Percentiles rank a stretch among this genome's conserved stretches.
Conservation (phyloP, 2,329 filamentous ascomycete genomes). For the Kalmusia sp. region DNA sequence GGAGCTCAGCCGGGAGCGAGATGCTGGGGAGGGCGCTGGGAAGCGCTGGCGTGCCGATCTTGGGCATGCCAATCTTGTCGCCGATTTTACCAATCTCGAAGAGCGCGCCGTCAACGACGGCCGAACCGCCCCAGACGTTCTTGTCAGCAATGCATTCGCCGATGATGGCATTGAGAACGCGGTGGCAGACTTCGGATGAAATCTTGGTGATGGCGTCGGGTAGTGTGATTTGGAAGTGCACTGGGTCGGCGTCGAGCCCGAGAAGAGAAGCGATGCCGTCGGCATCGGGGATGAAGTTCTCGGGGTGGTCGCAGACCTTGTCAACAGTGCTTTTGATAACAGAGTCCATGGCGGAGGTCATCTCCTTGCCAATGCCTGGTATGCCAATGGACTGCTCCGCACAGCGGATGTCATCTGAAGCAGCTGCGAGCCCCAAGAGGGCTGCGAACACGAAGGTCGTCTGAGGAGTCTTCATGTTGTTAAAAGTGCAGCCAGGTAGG, state of each 20-base stretch:
- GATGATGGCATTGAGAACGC: slow-evolving; percentile 7
- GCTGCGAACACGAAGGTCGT: slow-evolving; percentile 8
- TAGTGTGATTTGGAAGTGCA: slow-evolving; percentile 4
- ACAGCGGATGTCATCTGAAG: slow-evolving; percentile 8
- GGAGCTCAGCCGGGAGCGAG: not conserved
- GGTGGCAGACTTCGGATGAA: slow-evolving; percentile 4
- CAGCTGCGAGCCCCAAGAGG: slow-evolving; percentile 6
- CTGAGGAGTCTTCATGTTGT: slow-evolving; percentile 2
- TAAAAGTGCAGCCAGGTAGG: no score
- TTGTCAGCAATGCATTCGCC: slow-evolving; percentile 1
- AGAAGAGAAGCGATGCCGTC: slow-evolving; percentile 2
- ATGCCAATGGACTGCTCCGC: not conserved
- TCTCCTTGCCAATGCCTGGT: slow-evolving; percentile 1
- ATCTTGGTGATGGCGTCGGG: slow-evolving; percentile 4
- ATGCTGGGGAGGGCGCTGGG: not conserved
- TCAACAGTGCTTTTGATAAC: slow-evolving; percentile 2
- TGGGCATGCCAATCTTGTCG: not conserved
- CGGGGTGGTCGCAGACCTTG: slow-evolving; percentile 6
- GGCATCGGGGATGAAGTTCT: slow-evolving; percentile 8
- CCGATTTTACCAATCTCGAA: slow-evolving; percentile 3
- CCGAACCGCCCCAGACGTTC: slow-evolving; percentile 6
- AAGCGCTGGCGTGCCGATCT: not conserved
- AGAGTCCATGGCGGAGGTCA: slow-evolving; percentile 2
- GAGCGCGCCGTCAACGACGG: not conserved
- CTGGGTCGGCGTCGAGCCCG: slow-evolving; percentile 6